Evolutionary conservation across 441 rosid species (phyloP), one percentile per base, ranked within the genome.

Genomic region (Rhodomyrtus psidioides): DNA sequence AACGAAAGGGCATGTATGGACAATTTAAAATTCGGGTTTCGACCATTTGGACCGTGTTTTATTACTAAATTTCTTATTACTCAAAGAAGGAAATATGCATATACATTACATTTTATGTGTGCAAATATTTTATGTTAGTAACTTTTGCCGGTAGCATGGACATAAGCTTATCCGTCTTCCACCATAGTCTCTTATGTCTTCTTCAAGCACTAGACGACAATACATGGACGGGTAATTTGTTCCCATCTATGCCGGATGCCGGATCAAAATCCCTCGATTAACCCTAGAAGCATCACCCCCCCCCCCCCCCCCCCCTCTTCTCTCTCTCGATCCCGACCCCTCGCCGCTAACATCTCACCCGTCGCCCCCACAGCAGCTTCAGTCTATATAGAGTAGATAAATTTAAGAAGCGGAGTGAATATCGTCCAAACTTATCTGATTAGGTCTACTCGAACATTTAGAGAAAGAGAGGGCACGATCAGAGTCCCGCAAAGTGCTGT

Each of bases 281-380:
- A 17, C 1, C 16, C 49, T 46, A 9, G 10, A 46, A 46, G 49
- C 10, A 8, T 46, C 9, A 1, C 8, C 51, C 1, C 51, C 3
- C 2, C 51, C 9, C 51, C 2, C 0, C 3, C 9, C 2, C 51
- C 9, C 51, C 9, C 12, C n/a, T n/a, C n/a, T n/a, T n/a, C n/a
- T n/a, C n/a, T 46, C 51, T 46, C 51, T 46, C 51, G 9, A 10
- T 46, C 51, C 9, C 12, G 9, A 46, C 49, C 49, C 46, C 51
- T 46, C 12, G 12, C 51, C 9, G 12, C 51, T 46, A 46, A 46
- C 12, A 46, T 46, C 12, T 46, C 12, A 2, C 0, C 51, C 51
- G 12, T 46, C 12, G 12, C 51, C 51, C 51, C 51, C 12, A 10
- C 51, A 2, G 51, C 51, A 3, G 51, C 51, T 3, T 46, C 49